Conservation (phyloP, 2,329 filamentous ascomycete genomes). For the Trichoderma aggressivum region DNA sequence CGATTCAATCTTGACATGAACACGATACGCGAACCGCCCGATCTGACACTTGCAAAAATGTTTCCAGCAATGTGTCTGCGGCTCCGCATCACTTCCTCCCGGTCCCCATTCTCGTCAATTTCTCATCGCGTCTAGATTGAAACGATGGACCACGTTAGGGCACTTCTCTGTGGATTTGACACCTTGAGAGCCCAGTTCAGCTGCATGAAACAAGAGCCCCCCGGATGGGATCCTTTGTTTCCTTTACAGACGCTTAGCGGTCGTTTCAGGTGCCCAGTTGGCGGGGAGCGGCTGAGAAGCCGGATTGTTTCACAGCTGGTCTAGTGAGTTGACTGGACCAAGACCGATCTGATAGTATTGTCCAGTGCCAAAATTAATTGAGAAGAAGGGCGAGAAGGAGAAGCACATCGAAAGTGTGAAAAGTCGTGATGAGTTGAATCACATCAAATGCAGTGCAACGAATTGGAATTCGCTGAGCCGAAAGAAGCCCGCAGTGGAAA, state of each 20-base stretch:
- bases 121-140: not conserved
- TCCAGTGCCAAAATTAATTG: not conserved
- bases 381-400: not conserved
- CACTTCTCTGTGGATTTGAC: not conserved
- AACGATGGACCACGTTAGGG: not conserved
- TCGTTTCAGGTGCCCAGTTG: slow-evolving; percentile 8
- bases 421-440: not conserved
- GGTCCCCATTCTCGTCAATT: not conserved
- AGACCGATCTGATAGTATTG: not conserved
- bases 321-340: not conserved
- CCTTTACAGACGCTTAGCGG: not conserved
- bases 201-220: not conserved
- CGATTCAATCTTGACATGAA: too few relatives aligned
- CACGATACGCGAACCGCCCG: not conserved
- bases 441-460: not conserved
- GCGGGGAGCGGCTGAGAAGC: not conserved
- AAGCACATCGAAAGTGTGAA: not conserved
- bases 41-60: not conserved
- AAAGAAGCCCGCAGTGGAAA: slow-evolving; percentile 14
- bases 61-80: not conserved
- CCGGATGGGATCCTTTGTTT: not conserved
- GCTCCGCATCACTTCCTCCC: not conserved
- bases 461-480: not conserved
- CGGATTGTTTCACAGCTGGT: slow-evolving; percentile 10
- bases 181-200: not conserved